phyloP scores from a whole-genome alignment of 2,329 filamentous ascomycete species.

The Hawksworthiomyces lignivorus region DNA sequence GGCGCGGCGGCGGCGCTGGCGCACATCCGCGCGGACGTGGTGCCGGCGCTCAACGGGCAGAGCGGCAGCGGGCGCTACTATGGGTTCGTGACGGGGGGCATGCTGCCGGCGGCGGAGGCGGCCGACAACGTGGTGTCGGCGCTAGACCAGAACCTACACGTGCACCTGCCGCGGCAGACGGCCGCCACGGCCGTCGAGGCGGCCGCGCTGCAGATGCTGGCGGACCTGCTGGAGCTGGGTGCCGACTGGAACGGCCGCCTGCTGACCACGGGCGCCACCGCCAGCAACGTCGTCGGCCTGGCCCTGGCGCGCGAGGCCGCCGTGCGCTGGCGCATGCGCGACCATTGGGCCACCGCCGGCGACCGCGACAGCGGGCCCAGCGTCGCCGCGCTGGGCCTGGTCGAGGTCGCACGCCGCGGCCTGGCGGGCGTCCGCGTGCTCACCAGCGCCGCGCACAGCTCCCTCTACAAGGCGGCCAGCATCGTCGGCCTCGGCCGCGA shows the following conservation, averaged over 20 bases:
- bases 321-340: constrained; percentile 28
- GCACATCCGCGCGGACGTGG: constrained; percentile 39
- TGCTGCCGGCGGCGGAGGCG: constrained; percentile 68
- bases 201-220: constrained; percentile 60
- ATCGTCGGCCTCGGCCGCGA: constrained; percentile 69
- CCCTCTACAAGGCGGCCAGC: constrained; percentile 73
- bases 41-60: constrained; percentile 58
- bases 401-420: constrained; percentile 55
- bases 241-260: constrained; percentile 50
- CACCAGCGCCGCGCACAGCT: constrained; percentile 77
- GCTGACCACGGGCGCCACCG: constrained; percentile 58
- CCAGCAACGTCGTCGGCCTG: constrained; percentile 74
- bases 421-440: constrained; percentile 66
- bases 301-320: constrained; percentile 58
- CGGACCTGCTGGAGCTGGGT: constrained; percentile 57
- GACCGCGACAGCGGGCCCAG: background rate
- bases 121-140: constrained; percentile 79
- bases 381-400: constrained; percentile 63
- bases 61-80: constrained; percentile 66
- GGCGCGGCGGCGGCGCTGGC: constrained; percentile 26
- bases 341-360: constrained; percentile 20
- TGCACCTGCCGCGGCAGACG: constrained; percentile 71
- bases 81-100: constrained; percentile 81
- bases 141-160: constrained; percentile 76
- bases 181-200: constrained; percentile 72